phyloP scores from a whole-genome alignment of 2,329 filamentous ascomycete species.

The Tolypocladium cylindrosporum region DNA sequence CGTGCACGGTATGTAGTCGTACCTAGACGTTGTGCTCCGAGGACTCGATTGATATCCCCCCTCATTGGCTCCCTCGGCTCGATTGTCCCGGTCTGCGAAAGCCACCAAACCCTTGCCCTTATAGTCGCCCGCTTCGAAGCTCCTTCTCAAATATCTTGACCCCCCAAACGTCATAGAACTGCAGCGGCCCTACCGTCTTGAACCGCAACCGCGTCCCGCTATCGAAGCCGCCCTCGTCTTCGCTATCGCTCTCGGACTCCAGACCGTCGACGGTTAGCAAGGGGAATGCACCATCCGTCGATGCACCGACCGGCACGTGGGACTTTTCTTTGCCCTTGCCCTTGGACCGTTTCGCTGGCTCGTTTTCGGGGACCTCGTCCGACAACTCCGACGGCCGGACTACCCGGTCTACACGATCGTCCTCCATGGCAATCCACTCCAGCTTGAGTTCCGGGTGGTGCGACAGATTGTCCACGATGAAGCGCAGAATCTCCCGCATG shows the following conservation, averaged over 20 bases:
- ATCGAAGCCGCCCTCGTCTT: constrained; percentile 18
- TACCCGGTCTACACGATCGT: constrained; percentile 38
- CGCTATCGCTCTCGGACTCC: constrained; percentile 23
- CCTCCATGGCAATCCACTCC: constrained; percentile 48
- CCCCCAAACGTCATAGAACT: constrained; percentile 31
- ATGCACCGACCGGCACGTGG: constrained; percentile 5
- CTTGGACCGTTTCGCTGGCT: constrained; percentile 21
- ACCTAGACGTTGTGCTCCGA: not conserved
- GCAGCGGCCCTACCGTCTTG: constrained; percentile 25
- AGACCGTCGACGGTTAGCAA: constrained; percentile 17
- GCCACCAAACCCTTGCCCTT: not conserved
- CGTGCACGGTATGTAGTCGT: not conserved
- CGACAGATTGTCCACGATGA: constrained; percentile 47
- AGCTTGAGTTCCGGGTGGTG: constrained; percentile 45
- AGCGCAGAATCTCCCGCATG: constrained; percentile 45
- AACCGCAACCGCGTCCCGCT: constrained; percentile 22
- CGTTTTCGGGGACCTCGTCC: constrained; percentile 16
- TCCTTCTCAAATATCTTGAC: constrained; percentile 51
- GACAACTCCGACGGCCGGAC: constrained; percentile 26
- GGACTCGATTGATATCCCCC: not conserved
- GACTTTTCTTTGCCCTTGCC: constrained; percentile 18
- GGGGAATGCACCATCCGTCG: constrained; percentile 12
- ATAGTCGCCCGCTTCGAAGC: constrained; percentile 26
- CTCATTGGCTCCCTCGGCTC: not conserved
- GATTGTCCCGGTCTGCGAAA: not conserved